These are phyloP conservation scores for Poronia punctata DNA, from an alignment of 495 filamentous ascomycete genomes.

Conservation along the genomic window DNA sequence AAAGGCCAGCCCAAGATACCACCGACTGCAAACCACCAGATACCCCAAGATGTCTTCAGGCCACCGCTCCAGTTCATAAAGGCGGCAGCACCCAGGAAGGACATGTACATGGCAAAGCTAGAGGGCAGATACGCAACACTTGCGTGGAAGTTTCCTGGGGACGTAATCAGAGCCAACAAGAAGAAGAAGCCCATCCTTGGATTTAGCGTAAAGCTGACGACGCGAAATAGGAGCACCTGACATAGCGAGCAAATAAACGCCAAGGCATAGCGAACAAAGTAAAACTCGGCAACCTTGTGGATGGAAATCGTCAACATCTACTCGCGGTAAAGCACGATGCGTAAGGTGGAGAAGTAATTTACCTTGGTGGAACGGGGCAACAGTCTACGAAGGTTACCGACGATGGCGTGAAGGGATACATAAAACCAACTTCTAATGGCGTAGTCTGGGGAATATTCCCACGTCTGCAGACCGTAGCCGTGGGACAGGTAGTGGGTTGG, in stretches of 20 bases:
- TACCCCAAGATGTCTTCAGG: constrained; percentile 68
- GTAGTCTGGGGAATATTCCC: constrained; percentile 97
- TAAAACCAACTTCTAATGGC: constrained; percentile 97
- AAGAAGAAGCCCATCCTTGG: constrained; percentile 78
- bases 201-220: constrained; percentile 66
- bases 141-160: constrained; percentile 89
- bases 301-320: constrained; percentile 1
- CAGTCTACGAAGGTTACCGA: constrained; percentile 57
- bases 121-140: constrained; percentile 83
- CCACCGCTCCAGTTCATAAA: constrained; percentile 83
- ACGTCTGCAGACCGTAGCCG: constrained; percentile 91
- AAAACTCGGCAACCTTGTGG: constrained; percentile 68
- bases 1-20: constrained; percentile 95
- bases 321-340: background rate
- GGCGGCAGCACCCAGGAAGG: constrained; percentile 75
- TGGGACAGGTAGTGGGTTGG: constrained; percentile 91
- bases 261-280: constrained; percentile 68
- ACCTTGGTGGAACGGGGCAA: constrained; percentile 53
- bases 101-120: constrained; percentile 94
- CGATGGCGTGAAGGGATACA: constrained; percentile 69
- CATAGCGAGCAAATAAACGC: constrained; percentile 70
- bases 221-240: constrained; percentile 72
- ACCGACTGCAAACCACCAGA: constrained; percentile 89
- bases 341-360: constrained; percentile 1
- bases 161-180: constrained; percentile 64